phyloP scores from a whole-genome alignment of 208 protist species.

The Crithidia thermophila region DNA sequence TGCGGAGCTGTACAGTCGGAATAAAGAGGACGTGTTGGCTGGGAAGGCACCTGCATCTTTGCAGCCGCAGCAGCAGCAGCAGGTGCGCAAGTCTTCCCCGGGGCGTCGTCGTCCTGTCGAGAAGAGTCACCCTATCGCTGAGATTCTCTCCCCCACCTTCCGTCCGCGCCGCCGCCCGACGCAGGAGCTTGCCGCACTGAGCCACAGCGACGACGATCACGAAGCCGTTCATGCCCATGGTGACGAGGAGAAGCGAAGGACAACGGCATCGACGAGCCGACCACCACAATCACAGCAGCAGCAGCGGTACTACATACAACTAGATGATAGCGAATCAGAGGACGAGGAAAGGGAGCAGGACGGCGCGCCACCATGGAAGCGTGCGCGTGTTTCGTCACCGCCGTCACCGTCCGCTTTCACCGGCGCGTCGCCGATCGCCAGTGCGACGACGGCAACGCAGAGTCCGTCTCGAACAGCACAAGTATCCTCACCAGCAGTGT shows the following conservation, averaged over 20 bases:
- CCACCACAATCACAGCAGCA: background rate
- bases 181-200: conserved; percentile 5
- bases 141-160: conserved; percentile 69
- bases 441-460: too few species aligned
- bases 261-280: background rate
- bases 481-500: too few species aligned
- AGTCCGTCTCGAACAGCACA: too few species aligned
- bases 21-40: too few species aligned
- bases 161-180: conserved; percentile 42
- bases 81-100: background rate
- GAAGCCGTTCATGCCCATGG: conserved; percentile 21
- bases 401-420: background rate
- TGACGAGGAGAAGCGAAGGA: background rate
- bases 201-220: conserved; percentile 35
- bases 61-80: background rate
- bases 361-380: conserved; percentile 3
- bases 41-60: background rate
- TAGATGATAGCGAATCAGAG: conserved; percentile 25
- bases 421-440: background rate
- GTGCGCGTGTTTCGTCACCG: background rate
- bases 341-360: conserved; percentile 19
- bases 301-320: conserved; percentile 10
- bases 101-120: conserved; percentile 4
- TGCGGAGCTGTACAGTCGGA: too few species aligned
- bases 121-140: conserved; percentile 41